Evolutionary conservation across 2,329 filamentous ascomycete genomes (phyloP).

Genomic region (Emydomyces testavorans): DNA sequence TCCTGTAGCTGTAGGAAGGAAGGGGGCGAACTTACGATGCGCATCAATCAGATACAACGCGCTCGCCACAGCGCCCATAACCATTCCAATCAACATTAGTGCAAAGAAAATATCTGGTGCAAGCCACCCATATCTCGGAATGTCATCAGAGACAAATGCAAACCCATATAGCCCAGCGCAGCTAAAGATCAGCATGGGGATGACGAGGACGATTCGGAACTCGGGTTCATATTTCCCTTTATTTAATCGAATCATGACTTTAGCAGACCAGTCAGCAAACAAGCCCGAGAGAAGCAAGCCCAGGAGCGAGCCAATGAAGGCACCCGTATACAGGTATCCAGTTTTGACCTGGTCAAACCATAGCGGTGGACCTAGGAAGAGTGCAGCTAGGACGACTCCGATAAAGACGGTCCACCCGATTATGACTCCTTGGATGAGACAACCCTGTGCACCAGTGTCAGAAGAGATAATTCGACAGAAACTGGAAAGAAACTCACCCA

Average conservation of each 20-base stretch:
- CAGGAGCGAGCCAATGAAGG: slow-evolving; percentile 69
- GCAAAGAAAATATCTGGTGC: slow-evolving; percentile 73
- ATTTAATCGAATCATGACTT: slow-evolving; percentile 60
- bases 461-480: neutral
- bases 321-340: slow-evolving; percentile 76
- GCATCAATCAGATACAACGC: slow-evolving; percentile 87
- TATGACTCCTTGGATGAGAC: slow-evolving; percentile 72
- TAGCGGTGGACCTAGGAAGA: slow-evolving; percentile 69
- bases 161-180: slow-evolving; percentile 75
- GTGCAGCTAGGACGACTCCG: slow-evolving; percentile 66
- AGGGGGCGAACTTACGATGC: slow-evolving; percentile 52
- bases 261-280: slow-evolving; percentile 61
- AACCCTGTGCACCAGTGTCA: slow-evolving; percentile 32
- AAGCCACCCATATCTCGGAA: slow-evolving; percentile 54
- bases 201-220: slow-evolving; percentile 70
- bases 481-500: slow-evolving; percentile 47
- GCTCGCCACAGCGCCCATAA: slow-evolving; percentile 75
- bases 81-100: slow-evolving; percentile 78
- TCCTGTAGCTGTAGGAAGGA: neutral
- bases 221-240: slow-evolving; percentile 80
- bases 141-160: slow-evolving; percentile 57
- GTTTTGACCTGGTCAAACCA: slow-evolving; percentile 72
- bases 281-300: slow-evolving; percentile 67
- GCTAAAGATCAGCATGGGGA: slow-evolving; percentile 69
- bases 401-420: slow-evolving; percentile 96